These are phyloP conservation scores for Mimosa pudica DNA, from an alignment of 306 rosid genomes.

Conservation along the genomic window DNA sequence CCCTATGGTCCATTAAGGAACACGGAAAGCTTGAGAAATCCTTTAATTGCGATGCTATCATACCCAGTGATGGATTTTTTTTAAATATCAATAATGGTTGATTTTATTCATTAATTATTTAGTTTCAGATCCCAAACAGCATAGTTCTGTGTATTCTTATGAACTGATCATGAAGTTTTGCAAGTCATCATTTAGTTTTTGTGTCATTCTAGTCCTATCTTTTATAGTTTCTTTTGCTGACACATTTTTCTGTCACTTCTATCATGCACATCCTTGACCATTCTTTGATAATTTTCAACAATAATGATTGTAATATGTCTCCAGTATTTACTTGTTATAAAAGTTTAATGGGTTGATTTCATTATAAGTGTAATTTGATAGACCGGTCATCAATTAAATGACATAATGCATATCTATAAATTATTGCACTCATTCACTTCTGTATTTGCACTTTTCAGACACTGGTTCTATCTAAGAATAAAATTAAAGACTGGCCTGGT, in stretches of 20 bases:
- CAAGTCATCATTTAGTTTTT: constrained; percentile 16
- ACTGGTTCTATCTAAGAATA: constrained; percentile 78
- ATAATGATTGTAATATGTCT: constrained; percentile 10
- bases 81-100: background rate
- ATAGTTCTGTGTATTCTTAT: background rate
- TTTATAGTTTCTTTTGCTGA: background rate
- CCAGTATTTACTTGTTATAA: constrained; percentile 17
- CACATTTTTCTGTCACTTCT: constrained; percentile 22
- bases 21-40: constrained; percentile 7
- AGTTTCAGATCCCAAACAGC: constrained; percentile 5
- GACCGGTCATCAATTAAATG: constrained; percentile 28
- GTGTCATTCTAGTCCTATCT: background rate
- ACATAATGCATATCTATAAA: constrained; percentile 30
- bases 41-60: background rate
- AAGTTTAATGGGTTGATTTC: constrained; percentile 27
- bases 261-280: background rate
- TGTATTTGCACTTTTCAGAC: constrained; percentile 59
- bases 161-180: constrained; percentile 3
- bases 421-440: constrained; percentile 31
- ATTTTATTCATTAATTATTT: background rate
- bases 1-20: background rate
- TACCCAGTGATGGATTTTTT: constrained; percentile 10
- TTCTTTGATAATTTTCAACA: constrained; percentile 9
- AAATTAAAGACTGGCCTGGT: constrained; percentile 85
- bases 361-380: constrained; percentile 25